Evolutionary conservation across 2,329 filamentous ascomycete species (phyloP), one percentile per base, ranked within the genome.

Genomic region (Penicillium decumbens): DNA sequence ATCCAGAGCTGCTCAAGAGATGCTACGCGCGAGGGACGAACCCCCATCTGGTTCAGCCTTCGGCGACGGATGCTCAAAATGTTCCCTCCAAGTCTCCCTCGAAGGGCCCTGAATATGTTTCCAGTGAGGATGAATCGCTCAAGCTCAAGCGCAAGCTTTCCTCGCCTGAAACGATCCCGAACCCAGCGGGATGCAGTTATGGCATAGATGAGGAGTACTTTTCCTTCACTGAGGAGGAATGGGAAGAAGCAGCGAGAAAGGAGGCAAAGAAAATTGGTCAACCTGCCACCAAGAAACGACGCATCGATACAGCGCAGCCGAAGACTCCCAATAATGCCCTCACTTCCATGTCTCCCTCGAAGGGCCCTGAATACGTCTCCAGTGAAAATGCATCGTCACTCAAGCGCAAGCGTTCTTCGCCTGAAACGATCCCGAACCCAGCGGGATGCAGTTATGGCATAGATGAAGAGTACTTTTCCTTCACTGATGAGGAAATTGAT

Each of bases 391-490:
- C 39, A 38, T 33, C 45, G 23, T 63, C 48, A 73, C 70, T 71
- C 49, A 72, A 71, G 54, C 66, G 70, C 9, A 59, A 62, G n/a
- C 29, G 18, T 23, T 3, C 20, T 23, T 23, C 20, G 35, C 72
- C 70, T 15, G 66, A 72, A 35, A 51, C 64, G 12, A 74, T 75
- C 42, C 72, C 72, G 4, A 73, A 74, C 47, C 72, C 72, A 7
- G 50, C 58, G 12, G 70, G 68, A 9, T 61, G 55, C 27, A 72
- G 72, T 43, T 75, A 72, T 59, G 72, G 72, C 9, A 55, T 75
- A 58, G 59, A 72, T 43, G 51, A 65, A 24, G 62, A 67, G 15
- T 75, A 71, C 33, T 65, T 67, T 45, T 62, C 59, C 40, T 64
- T 60, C 29, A 64, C 67, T n/a, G 62, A 62, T 20, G 69, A 70